Base-by-base conservation (phyloP, 1,284 basidiomycete species). In the Melanopsichium pennsylvanicum region DNA sequence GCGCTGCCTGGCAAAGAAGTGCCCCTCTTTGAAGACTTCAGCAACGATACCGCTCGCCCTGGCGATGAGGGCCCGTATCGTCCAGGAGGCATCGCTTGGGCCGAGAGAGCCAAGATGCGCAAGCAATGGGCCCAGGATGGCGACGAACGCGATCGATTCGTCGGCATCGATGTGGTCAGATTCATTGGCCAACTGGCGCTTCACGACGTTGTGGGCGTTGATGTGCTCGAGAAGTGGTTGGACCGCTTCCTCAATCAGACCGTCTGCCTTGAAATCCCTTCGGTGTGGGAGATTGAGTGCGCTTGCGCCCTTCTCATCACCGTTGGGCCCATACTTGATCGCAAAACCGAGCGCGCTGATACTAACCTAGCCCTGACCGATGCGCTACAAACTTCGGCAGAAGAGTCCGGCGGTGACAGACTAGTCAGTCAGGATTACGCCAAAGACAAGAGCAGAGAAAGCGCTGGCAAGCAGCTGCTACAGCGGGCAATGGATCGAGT, bases 271-370 rank as follows among this genome's bases (percentile, higher is more conserved):
- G 71, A 52, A 23, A 56, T 76, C 6, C 74, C 74, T n/a, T 76
- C 74, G 4, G 27, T 36, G 1, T 76, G 61, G 55, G 74, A 76
- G 48, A 62, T 76, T 26, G 74, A 75, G 26, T 67, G 71, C 37
- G 73, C 59, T 8, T 76, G 73, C 42, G 71, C 70, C 7, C 59
- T 76, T 2, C 54, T 76, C 44, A 50, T 71, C 27, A 74, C 64
- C 1, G 51, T 64, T 15, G 74, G 74, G 2, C 25, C 50, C 5
- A 47, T 49, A 39, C 47, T 76, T 3, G 74, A 76, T 18, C 38
- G 43, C 4, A 18, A 45, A 8, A 10, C 25, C 2, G 19, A 41
- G 4, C 10, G 25, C 1, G 22, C 12, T 1, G 12, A 21, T 7
- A 13, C n/a, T 11, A 13, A 23, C 19, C 35, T 16, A 21, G 19